These are phyloP conservation scores for Botrytis sinoallii DNA, from an alignment of 2,329 filamentous ascomycete genomes.

Conservation along the genomic window DNA sequence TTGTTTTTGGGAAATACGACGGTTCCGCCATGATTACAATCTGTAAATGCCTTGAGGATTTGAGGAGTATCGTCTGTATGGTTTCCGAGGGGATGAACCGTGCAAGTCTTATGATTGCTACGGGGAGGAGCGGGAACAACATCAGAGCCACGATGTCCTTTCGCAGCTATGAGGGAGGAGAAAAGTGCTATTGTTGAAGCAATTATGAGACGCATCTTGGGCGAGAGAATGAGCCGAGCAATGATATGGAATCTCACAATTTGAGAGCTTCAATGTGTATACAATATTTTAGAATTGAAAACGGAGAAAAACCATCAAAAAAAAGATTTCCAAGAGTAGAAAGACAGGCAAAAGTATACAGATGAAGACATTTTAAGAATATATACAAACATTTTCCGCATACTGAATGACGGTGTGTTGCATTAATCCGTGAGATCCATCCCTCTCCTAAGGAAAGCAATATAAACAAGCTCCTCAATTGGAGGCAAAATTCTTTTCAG, in stretches of 20 bases:
- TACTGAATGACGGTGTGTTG: background rate
- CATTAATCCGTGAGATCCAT: background rate
- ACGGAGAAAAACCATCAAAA: background rate
- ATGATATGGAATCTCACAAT: background rate
- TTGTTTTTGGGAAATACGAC: slow-evolving; percentile 50
- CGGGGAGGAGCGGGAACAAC: slow-evolving; percentile 15
- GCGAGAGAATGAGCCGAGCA: background rate
- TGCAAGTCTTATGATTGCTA: slow-evolving; percentile 36
- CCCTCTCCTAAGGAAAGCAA: background rate
- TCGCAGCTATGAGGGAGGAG: background rate
- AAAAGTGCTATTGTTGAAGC: background rate
- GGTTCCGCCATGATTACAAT: slow-evolving; percentile 47
- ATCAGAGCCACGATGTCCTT: background rate
- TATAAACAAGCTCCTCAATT: slow-evolving; percentile 19
- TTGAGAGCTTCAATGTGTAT: background rate
- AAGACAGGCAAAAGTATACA: background rate
- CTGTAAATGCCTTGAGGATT: slow-evolving; percentile 48
- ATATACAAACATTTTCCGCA: background rate
- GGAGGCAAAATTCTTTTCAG: slow-evolving; percentile 26
- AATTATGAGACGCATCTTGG: slow-evolving; percentile 7
- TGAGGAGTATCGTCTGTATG: slow-evolving; percentile 50
- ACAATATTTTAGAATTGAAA: background rate
- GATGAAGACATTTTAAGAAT: background rate
- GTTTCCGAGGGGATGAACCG: slow-evolving; percentile 41
- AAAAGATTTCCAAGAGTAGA: background rate